These are phyloP conservation scores for Brassica juncea DNA, from an alignment of 345 rosid species.

Conservation along the genomic window DNA sequence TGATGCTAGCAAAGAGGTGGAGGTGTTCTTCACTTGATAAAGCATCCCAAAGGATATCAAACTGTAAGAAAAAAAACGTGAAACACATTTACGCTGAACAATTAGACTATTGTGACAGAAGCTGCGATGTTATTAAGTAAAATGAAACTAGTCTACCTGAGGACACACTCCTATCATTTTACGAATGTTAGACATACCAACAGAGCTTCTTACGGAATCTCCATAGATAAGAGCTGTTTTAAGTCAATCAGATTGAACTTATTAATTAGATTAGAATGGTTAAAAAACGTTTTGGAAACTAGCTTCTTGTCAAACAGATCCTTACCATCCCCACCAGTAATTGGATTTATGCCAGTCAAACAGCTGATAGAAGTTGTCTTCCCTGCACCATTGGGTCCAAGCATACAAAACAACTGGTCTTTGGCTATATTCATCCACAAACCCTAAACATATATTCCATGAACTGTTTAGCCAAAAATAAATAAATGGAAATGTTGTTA, in stretches of 20 bases:
- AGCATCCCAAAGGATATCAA: slow-evolving; percentile 92
- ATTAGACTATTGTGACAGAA: not conserved
- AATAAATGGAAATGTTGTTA: not conserved
- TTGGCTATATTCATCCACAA: slow-evolving; percentile 79
- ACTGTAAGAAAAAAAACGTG: slow-evolving; percentile 42
- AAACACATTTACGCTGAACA: not conserved
- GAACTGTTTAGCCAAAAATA: slow-evolving; percentile 4
- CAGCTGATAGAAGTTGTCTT: slow-evolving; percentile 85
- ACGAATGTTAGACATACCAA: slow-evolving; percentile 81
- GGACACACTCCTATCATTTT: slow-evolving; percentile 91
- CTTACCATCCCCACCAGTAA: slow-evolving; percentile 80
- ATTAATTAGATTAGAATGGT: not conserved
- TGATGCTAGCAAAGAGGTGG: slow-evolving; percentile 76
- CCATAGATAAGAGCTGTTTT: slow-evolving; percentile 72
- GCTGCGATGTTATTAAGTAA: not conserved
- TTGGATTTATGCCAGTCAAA: slow-evolving; percentile 81
- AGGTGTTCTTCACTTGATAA: slow-evolving; percentile 84
- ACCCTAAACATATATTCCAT: slow-evolving; percentile 48
- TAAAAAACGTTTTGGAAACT: not conserved
- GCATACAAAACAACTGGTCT: slow-evolving; percentile 90
- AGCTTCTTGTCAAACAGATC: not conserved
- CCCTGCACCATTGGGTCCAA: slow-evolving; percentile 96
- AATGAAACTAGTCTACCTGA: slow-evolving; percentile 57
- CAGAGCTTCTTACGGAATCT: slow-evolving; percentile 67
- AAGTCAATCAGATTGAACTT: not conserved